Evolutionary conservation across 2,329 filamentous ascomycete species (phyloP).

Genomic region (Ceratocystis smalleyi): DNA sequence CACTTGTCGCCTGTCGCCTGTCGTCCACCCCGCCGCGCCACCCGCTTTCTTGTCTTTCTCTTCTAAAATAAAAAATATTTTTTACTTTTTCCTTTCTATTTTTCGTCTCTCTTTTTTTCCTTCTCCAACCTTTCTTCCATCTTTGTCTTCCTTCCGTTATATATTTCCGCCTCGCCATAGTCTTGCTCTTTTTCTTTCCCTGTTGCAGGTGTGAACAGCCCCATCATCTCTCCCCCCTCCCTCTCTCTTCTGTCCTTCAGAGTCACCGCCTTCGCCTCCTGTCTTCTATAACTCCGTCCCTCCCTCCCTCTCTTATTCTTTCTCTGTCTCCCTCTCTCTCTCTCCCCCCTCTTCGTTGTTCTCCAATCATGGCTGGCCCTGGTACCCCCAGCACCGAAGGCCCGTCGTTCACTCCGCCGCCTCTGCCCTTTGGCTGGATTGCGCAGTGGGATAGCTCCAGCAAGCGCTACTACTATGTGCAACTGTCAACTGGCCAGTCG

Average conservation of each 20-base stretch:
- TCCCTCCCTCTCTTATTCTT: neutral
- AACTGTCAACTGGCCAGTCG: conserved; percentile 54
- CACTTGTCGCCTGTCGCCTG: neutral
- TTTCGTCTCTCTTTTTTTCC: neutral
- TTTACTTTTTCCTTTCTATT: neutral
- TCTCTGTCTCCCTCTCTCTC: neutral
- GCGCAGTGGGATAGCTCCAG: conserved; percentile 51
- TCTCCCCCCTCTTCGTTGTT: neutral
- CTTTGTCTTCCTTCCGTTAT: neutral
- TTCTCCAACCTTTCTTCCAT: neutral
- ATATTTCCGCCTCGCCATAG: neutral
- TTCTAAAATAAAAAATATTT: too few species aligned
- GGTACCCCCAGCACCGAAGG: conserved; percentile 43
- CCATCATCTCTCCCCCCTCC: too few species aligned
- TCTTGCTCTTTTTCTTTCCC: neutral
- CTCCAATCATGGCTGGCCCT: conserved; percentile 37
- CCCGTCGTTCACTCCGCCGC: conserved; percentile 44
- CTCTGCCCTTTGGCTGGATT: conserved; percentile 50
- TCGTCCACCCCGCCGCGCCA: neutral
- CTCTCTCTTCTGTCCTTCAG: too few species aligned
- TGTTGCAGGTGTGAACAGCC: neutral
- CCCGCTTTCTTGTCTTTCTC: neutral
- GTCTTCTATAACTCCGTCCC: neutral
- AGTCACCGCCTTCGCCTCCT: too few species aligned
- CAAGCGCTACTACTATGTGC: conserved; percentile 56